A percentile compares a stretch with the other conserved stretches of the same genome.
phyloP scores from a whole-genome alignment of 345 rosid genomes.

The Aethionema arabicum region DNA sequence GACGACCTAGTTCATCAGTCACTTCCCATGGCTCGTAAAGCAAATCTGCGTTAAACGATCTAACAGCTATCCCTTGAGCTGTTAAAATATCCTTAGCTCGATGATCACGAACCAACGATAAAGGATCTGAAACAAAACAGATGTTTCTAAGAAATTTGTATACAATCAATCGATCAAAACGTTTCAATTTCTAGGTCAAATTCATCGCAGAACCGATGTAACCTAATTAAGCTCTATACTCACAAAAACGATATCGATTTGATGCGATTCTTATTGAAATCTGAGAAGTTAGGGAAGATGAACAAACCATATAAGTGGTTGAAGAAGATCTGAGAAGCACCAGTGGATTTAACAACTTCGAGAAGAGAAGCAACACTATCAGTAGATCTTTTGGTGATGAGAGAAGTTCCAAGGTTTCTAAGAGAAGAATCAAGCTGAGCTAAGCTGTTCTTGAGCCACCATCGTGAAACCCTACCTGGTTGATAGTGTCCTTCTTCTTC shows the following conservation, averaged over 20 bases:
- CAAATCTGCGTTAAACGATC: slow-evolving; percentile 89
- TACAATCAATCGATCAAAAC: no score
- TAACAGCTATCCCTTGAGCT: slow-evolving; percentile 67
- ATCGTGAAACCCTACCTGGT: slow-evolving; percentile 97
- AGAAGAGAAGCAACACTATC: slow-evolving; percentile 82
- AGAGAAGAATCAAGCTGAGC: slow-evolving; percentile 87
- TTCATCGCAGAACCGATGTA: neutral
- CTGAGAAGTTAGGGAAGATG: slow-evolving; percentile 12
- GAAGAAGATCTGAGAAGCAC: slow-evolving; percentile 93
- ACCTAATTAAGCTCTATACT: slow-evolving; percentile 11
- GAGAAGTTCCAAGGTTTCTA: slow-evolving; percentile 79
- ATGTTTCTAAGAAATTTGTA: neutral
- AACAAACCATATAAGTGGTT: slow-evolving; percentile 93
- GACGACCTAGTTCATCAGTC: slow-evolving; percentile 69
- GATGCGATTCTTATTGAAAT: neutral
- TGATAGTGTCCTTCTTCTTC: slow-evolving; percentile 88
- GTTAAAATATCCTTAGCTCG: slow-evolving; percentile 77
- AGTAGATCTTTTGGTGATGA: slow-evolving; percentile 83
- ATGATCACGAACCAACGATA: slow-evolving; percentile 94
- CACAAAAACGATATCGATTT: slow-evolving; percentile 8
- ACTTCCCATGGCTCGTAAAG: slow-evolving; percentile 99
- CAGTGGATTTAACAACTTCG: slow-evolving; percentile 76
- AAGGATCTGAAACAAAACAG: slow-evolving; percentile 65
- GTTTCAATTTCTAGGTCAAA: neutral
- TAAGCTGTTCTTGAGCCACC: slow-evolving; percentile 98